Base-by-base conservation (phyloP, 2,329 filamentous ascomycete genomes). In the Ophiocordyceps unilateralis region DNA sequence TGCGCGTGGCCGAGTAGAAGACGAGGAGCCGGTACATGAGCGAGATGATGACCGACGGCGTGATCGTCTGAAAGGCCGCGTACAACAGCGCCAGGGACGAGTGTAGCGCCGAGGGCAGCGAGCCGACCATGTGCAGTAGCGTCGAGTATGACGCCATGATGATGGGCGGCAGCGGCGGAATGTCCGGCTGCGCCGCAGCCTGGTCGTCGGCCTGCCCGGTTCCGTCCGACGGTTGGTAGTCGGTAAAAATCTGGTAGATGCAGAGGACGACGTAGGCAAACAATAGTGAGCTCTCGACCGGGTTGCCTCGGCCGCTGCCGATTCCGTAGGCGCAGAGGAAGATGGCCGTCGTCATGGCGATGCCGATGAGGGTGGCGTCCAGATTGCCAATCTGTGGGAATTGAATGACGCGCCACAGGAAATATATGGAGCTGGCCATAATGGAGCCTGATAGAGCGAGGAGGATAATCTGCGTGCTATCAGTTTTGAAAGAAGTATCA, bases 71-170 rank as follows among this genome's bases (percentile, higher is more conserved):
- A 57, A 96, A 83, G 20, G 91, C 91, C 11, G 89, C 88, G 45
- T 88, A 79, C 50, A 95, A 76, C 54, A 96, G 85, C 48, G 80
- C 84, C 54, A 93, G 81, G 0, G 80, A 82, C 0, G 85, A 88
- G 59, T 84, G 83, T 4, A 93, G 78, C 23, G 83, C 87, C 3
- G 75, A 81, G 3, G 86, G 89, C n/a, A 94, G 69, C 4, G 80
- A 81, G 44, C 84, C 83, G 32, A 96, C 68, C 40, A 88, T 75
- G 52, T 93, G 84, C 40, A 95, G 69, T 38, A 96, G 67, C 1
- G 89, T 95, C 22, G 87, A 89, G 62, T 95, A 96, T 7, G 88
- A 95, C 5, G 89, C 91, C 89, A 96, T 96, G 60, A 98, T 89
- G 49, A 96, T 87, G 1, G 91, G 91, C 14, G 91, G 91, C 38